These are phyloP conservation scores for Malus hybrid DNA, from an alignment of 331 rosid species.

Conservation along the genomic window DNA sequence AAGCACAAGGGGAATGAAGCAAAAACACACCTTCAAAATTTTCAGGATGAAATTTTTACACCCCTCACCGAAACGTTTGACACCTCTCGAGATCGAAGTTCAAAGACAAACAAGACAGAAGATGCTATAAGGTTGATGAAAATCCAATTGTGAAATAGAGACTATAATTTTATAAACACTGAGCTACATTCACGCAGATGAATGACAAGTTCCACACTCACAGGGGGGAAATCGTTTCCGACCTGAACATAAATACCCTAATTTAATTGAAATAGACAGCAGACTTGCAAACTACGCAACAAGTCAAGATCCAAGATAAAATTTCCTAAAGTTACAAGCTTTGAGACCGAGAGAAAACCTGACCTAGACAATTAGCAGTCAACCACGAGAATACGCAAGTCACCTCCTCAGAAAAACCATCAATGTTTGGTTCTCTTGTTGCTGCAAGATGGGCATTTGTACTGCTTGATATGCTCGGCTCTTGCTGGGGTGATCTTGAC, in stretches of 20 bases:
- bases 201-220: constrained; percentile 9
- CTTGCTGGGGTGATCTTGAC: constrained; percentile 80
- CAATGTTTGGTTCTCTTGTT: constrained; percentile 65
- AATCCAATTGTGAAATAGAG: background rate
- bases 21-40: too few species aligned
- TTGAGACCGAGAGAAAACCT: constrained; percentile 24
- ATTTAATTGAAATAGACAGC: constrained; percentile 7
- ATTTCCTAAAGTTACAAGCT: constrained; percentile 26
- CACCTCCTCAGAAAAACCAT: constrained; percentile 2
- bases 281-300: constrained; percentile 18
- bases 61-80: too few species aligned
- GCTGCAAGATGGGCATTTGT: constrained; percentile 82
- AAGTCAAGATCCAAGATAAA: constrained; percentile 6
- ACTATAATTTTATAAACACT: constrained; percentile 7
- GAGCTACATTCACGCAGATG: constrained; percentile 15
- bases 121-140: background rate
- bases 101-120: background rate
- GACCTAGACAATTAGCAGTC: constrained; percentile 46
- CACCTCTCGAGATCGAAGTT: background rate
- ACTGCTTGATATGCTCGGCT: constrained; percentile 70
- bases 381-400: constrained; percentile 10
- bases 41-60: too few species aligned
- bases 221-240: constrained; percentile 10
- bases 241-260: constrained; percentile 19
- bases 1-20: too few species aligned